Evolutionary conservation across 495 filamentous ascomycete genomes (phyloP).

Genomic region (Aspergillus nanangensis): DNA sequence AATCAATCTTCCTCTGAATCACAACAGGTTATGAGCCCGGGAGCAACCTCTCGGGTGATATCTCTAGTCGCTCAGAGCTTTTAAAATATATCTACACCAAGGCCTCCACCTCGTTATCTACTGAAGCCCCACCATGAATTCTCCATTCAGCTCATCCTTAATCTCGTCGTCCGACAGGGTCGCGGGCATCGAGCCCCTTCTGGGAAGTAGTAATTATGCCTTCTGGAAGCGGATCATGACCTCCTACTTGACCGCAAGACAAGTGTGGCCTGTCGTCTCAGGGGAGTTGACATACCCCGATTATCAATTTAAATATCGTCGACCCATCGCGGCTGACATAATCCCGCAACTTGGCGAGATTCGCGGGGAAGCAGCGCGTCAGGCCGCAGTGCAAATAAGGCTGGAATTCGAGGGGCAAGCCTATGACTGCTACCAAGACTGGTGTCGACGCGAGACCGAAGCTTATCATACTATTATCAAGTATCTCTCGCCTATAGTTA

Average conservation of each 20-base stretch:
- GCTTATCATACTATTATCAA: constrained; percentile 4
- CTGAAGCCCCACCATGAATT: not conserved
- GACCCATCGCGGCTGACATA: not conserved
- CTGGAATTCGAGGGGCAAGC: constrained; percentile 11
- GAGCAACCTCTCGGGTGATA: not conserved
- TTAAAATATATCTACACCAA: not conserved
- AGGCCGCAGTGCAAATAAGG: constrained; percentile 7
- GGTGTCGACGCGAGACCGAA: constrained; percentile 1
- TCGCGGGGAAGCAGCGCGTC: constrained; percentile 6
- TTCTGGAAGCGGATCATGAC: constrained; percentile 14
- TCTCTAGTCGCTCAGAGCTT: not conserved
- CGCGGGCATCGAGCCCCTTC: constrained; percentile 11
- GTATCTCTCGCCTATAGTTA: constrained; percentile 8
- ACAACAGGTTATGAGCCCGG: not conserved
- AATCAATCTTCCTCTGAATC: not conserved
- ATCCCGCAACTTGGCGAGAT: constrained; percentile 4
- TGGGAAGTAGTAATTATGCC: constrained; percentile 13
- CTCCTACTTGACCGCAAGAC: constrained; percentile 13
- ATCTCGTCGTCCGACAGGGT: constrained; percentile 6
- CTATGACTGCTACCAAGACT: constrained; percentile 7
- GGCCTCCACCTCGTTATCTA: not conserved
- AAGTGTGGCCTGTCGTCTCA: constrained; percentile 11
- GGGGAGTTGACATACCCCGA: constrained; percentile 1
- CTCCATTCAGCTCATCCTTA: not conserved
- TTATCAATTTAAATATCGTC: constrained; percentile 3